phyloP scores from a whole-genome alignment of 2,329 filamentous ascomycete genomes.

The Davidsoniella australis region DNA sequence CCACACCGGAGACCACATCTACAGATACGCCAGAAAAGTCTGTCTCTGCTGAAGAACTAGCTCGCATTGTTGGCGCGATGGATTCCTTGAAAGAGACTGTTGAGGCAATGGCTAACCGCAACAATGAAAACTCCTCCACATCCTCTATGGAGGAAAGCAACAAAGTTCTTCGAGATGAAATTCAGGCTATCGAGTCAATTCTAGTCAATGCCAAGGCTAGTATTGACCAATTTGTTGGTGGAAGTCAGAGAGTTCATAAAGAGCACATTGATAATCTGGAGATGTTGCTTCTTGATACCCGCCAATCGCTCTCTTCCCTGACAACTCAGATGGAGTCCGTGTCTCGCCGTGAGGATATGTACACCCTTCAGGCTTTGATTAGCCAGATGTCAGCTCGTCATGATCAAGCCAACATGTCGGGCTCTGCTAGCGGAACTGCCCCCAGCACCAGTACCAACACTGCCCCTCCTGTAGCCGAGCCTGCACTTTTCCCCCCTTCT shows the following conservation, averaged over 20 bases:
- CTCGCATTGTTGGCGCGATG: conserved; percentile 35
- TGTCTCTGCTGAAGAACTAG: conserved; percentile 36
- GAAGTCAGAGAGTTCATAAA: conserved; percentile 51
- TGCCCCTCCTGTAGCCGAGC: not conserved
- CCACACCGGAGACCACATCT: conserved; percentile 25
- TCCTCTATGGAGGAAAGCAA: conserved; percentile 14
- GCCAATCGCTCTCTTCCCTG: conserved; percentile 52
- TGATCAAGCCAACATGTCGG: conserved; percentile 51
- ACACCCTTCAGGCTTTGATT: conserved; percentile 58
- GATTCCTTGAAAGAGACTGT: conserved; percentile 31
- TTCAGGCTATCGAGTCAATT: conserved; percentile 78
- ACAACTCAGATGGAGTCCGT: conserved; percentile 50
- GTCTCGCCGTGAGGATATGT: conserved; percentile 64
- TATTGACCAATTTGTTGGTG: conserved; percentile 62
- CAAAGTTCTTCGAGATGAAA: conserved; percentile 45
- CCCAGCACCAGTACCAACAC: not conserved
- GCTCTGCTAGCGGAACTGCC: not conserved
- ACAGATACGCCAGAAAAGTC: conserved; percentile 14
- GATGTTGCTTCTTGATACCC: conserved; percentile 50
- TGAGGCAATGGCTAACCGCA: conserved; percentile 25
- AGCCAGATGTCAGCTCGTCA: conserved; percentile 59
- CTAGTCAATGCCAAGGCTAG: conserved; percentile 78
- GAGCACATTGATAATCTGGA: conserved; percentile 52
- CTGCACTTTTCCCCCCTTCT: not conserved
- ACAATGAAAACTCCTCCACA: conserved; percentile 14